These are phyloP conservation scores for Paracoccidioides brasiliensis DNA, from an alignment of 2,329 filamentous ascomycete genomes.

Conservation along the genomic window DNA sequence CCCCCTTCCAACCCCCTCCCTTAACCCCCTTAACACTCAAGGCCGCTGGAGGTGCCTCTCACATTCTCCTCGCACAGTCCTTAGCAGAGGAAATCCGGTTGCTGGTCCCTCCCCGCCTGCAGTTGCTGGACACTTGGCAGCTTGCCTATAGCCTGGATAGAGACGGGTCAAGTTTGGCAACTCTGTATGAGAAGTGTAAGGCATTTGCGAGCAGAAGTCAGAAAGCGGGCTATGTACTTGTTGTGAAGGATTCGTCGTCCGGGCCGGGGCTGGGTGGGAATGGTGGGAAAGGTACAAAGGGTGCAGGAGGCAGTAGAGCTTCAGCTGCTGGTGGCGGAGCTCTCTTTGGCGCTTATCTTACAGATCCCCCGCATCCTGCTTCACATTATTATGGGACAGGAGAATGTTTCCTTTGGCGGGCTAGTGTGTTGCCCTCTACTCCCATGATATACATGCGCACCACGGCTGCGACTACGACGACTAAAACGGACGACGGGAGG, in stretches of 20 bases:
- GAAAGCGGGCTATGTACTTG: slow-evolving; percentile 77
- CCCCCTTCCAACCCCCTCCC: slow-evolving; percentile 70
- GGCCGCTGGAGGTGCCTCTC: slow-evolving; percentile 46
- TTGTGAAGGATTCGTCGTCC: slow-evolving; percentile 56
- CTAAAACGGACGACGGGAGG: neutral
- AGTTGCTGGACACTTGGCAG: slow-evolving; percentile 76
- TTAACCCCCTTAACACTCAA: slow-evolving; percentile 64
- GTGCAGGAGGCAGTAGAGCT: neutral
- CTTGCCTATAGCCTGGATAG: slow-evolving; percentile 83
- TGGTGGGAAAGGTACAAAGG: no score
- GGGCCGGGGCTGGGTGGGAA: neutral
- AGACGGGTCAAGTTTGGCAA: slow-evolving; percentile 75
- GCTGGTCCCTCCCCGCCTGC: slow-evolving; percentile 72
- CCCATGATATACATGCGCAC: slow-evolving; percentile 18
- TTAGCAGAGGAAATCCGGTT: slow-evolving; percentile 88
- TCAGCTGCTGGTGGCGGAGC: slow-evolving; percentile 24
- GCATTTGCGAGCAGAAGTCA: slow-evolving; percentile 49
- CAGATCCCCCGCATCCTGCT: slow-evolving; percentile 68
- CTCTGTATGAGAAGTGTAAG: slow-evolving; percentile 69
- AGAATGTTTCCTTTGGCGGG: slow-evolving; percentile 87
- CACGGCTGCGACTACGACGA: slow-evolving; percentile 3
- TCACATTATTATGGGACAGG: slow-evolving; percentile 89
- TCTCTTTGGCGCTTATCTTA: slow-evolving; percentile 84
- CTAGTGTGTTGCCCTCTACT: slow-evolving; percentile 48
- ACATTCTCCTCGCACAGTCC: slow-evolving; percentile 52